These are phyloP conservation scores for Leucocoprinus sp. DNA, from an alignment of 768 basidiomycete genomes.

Conservation along the genomic window DNA sequence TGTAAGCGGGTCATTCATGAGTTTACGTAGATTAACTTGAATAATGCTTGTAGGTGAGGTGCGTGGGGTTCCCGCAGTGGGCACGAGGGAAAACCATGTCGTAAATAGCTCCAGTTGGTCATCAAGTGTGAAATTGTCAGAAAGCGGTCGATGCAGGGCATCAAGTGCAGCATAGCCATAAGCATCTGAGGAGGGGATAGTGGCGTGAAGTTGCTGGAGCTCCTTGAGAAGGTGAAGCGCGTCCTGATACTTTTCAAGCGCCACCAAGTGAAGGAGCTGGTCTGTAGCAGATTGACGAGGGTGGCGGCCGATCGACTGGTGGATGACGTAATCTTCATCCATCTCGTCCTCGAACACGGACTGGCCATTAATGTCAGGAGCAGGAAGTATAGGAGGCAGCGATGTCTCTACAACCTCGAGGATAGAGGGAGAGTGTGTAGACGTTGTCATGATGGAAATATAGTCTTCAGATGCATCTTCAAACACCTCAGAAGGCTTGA, in stretches of 20 bases:
- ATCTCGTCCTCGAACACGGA: conserved; percentile 28
- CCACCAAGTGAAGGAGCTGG: conserved; percentile 18
- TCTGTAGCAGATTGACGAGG: conserved; percentile 10
- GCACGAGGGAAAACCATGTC: conserved; percentile 29
- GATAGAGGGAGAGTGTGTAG: conserved; percentile 15
- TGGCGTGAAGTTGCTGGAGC: conserved; percentile 20
- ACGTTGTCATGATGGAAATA: conserved; percentile 9
- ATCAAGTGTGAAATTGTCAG: conserved; percentile 3
- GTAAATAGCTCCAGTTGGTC: conserved; percentile 16
- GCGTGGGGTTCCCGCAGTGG: conserved; percentile 10
- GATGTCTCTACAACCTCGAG: conserved; percentile 20
- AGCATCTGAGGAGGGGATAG: conserved; percentile 21
- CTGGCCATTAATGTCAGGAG: conserved; percentile 16
- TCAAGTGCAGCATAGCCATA: conserved; percentile 23
- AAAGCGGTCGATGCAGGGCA: conserved; percentile 13
- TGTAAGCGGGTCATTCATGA: conserved; percentile 19
- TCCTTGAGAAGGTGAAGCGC: conserved; percentile 26
- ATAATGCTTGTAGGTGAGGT: conserved; percentile 12
- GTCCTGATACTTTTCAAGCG: conserved; percentile 17
- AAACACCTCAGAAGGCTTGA: conserved; percentile 17
- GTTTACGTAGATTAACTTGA: conserved; percentile 15
- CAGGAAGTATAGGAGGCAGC: conserved; percentile 24
- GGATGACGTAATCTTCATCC: conserved; percentile 18
- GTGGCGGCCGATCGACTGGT: conserved; percentile 7
- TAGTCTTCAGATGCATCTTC: conserved; percentile 27